Base-by-base conservation (phyloP, 1,284 basidiomycete genomes). In the Leucoagaricus sp. region DNA sequence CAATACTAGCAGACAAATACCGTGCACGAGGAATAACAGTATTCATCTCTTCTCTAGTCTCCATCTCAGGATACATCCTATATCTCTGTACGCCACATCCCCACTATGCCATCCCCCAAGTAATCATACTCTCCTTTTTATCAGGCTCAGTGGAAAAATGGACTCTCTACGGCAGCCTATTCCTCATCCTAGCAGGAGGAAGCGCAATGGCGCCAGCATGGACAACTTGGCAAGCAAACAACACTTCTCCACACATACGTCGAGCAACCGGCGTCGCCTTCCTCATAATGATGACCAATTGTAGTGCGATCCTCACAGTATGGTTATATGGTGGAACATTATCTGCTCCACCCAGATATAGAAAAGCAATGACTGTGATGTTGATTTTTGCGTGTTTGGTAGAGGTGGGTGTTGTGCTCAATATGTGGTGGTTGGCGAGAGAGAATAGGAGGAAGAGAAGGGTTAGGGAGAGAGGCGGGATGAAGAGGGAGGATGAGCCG, bases 271-370 rank as follows among this genome's bases (percentile, higher is more conserved):
- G 73, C 10, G 67, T 83, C 38, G 79, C 77, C 4, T 63, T 80
- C 31, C 75, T 71, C 0, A 78, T 79, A 59, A 72, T 78, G 13
- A 25, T 71, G 62, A 77, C 75, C 25, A 82, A 81, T n/a, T 44
- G 41, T n/a, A 80, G 82, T 19, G 81, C 78, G 9, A 80, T 84
- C 55, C 71, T 80, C n/a, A 72, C 76, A 1, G 81, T 78, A 1
- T 83, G 82, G 81, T 71, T 81, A 10, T 72, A 83, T 61, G 72
- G 12, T 9, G 36, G 74, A 2, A 69, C 73, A 2, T 63, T 77
- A 17, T 75, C 74, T n/a, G 69, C 75, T 1, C 66, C 75, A 1
- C 36, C 36, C 13, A 38, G 36, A 38, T 38, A 38, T 38, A 6
- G 79, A 17, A 70, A 66, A 34, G 76, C 73, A 3, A 77, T 74